Evolutionary conservation across 1,139 yeast genomes (phyloP), one percentile per base, ranked within the genome.

Genomic region (Nematodospora anomalae): DNA sequence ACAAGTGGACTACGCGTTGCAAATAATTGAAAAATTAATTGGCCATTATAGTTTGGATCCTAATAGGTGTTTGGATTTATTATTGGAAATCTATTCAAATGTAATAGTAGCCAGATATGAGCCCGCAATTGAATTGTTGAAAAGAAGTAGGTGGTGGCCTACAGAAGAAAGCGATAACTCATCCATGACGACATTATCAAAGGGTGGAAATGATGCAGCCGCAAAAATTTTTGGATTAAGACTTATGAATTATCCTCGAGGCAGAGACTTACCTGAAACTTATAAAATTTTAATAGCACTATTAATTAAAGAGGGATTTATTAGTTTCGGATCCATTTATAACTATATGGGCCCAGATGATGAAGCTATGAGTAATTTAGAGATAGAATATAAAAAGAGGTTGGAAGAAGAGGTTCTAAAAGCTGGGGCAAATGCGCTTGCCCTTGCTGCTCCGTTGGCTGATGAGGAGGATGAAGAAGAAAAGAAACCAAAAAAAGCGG

Each of bases 1-100:
- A 28, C 73, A 74, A 44, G 63, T 80, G 1, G 63, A 66, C 1
- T 67, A 66, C 38, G 71, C 78, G n/a, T 53, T 73, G n/a, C 60
- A 71, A 13, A 67, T 75, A 4, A 67, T 85, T 3, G 74, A 79
- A 35, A 68, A 72, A 23, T 57, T 86, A 4, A 81, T 84, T 36
- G 97, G 96, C 1, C 86, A 82, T 55, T 90, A 79, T 55, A 75
- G 74, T 35, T 68, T 92, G 36, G 97, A 92, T 50, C 86, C 95
- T 1, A 75, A 78, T 40, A 71, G 90, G 40, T 78, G 80, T 22
- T 68, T 90, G 40, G 87, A 86, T 46, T 47, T 83, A 1, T 47
- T 83, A 5, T 52, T 86, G 31, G 81, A 78, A 36, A 54, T 83
- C 3, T 71, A 71, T 21, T 51, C 74, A 3, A 62, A 65, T 36